phyloP scores from a whole-genome alignment of 768 basidiomycete species.

The Sporobolomyces roseus region DNA sequence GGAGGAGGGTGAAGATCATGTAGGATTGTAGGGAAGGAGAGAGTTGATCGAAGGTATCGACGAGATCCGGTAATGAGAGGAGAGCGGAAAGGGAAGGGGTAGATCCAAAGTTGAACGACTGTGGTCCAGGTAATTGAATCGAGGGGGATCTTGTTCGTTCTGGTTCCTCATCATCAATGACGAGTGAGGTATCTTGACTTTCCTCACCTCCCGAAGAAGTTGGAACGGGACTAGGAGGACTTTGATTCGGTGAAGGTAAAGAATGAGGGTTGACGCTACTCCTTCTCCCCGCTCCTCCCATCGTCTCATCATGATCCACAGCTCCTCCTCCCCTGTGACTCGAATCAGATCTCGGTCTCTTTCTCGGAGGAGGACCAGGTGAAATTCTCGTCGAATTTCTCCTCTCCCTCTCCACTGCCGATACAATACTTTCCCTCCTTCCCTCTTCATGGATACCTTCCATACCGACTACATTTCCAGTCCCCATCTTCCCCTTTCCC shows the following conservation, averaged over 20 bases:
- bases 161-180: too few relatives aligned
- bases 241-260: constrained; percentile 33
- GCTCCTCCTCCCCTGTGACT: not conserved
- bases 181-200: constrained; percentile 6
- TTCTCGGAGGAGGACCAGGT: constrained; percentile 33
- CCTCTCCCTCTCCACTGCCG: not conserved
- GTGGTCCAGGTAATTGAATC: not conserved
- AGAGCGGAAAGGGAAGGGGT: constrained; percentile 65
- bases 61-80: constrained; percentile 74
- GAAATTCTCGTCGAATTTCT: not conserved
- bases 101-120: constrained; percentile 24
- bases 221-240: constrained; percentile 34
- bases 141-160: not conserved
- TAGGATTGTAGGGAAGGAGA: constrained; percentile 85
- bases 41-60: constrained; percentile 72
- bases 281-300: too few relatives aligned
- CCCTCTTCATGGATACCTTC: too few relatives aligned
- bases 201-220: constrained; percentile 24
- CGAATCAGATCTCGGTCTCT: constrained; percentile 24
- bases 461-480: too few relatives aligned
- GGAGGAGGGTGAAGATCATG: constrained; percentile 83
- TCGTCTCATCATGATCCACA: not conserved
- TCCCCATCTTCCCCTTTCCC: too few relatives aligned
- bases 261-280: too few relatives aligned
- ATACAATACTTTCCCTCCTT: constrained; percentile 6